Conservation (phyloP, 140 eudicot genomes). For the Cichorium intybus region DNA sequence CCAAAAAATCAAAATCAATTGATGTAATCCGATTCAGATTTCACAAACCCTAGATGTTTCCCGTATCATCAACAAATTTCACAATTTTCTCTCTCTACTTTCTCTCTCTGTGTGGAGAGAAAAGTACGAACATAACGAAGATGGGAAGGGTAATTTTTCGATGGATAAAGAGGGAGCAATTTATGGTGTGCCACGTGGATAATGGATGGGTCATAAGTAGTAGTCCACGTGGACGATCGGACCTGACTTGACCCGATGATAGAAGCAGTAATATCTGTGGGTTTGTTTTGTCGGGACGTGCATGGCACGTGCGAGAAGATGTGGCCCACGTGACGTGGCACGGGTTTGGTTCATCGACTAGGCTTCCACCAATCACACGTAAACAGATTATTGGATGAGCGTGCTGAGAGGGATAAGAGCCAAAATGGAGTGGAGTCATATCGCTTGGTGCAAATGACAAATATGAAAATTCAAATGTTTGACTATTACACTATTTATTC, state of each 20-base stretch:
- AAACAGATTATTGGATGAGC: too few species aligned
- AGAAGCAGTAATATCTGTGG: slow-evolving; percentile 7
- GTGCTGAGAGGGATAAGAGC: not conserved
- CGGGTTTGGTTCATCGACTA: slow-evolving; percentile 12
- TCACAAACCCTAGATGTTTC: slow-evolving; percentile 46
- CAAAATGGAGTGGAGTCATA: not conserved
- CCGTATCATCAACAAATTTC: slow-evolving; percentile 20
- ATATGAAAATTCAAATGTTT: too few species aligned
- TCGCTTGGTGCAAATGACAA: slow-evolving; percentile 1
- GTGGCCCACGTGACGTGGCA: slow-evolving; percentile 22
- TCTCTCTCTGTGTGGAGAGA: slow-evolving; percentile 28
- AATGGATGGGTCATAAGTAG: slow-evolving; percentile 32
- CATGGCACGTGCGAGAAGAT: slow-evolving; percentile 47
- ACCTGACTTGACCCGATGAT: slow-evolving; percentile 29
- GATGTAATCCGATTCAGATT: slow-evolving; percentile 32
- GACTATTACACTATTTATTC: too few species aligned
- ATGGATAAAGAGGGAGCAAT: slow-evolving; percentile 58
- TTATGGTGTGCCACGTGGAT: slow-evolving; percentile 70
- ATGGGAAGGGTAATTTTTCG: slow-evolving; percentile 19
- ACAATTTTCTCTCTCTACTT: slow-evolving; percentile 5
- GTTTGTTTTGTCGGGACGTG: slow-evolving; percentile 34
- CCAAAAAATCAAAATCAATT: not conserved
- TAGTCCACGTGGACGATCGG: slow-evolving; percentile 48
- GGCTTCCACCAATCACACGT: slow-evolving; percentile 22
- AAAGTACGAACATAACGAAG: slow-evolving; percentile 19